Percentiles rank a stretch among this genome's conserved stretches.
These are phyloP conservation scores for Fragilariopsis cylindrus DNA, from an alignment of 108 stramenopile genomes.

Conservation along the genomic window DNA sequence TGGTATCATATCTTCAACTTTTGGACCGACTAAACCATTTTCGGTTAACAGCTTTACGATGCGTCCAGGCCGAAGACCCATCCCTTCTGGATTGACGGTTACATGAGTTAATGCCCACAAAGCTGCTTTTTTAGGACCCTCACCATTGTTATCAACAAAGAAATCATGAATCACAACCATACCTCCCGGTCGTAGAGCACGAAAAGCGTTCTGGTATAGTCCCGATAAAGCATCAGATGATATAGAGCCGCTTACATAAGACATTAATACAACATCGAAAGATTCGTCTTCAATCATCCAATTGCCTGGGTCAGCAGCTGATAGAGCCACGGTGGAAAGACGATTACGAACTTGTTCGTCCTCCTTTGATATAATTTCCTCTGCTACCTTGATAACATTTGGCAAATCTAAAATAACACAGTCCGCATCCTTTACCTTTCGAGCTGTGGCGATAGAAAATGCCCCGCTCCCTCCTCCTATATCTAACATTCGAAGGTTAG, in stretches of 20 bases:
- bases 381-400: constrained; percentile 19
- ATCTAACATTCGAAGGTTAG: constrained; percentile 19
- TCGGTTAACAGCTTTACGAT: constrained; percentile 11
- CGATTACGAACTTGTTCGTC: constrained; percentile 7
- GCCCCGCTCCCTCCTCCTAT: constrained; percentile 31
- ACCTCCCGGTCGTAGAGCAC: constrained; percentile 21
- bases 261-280: constrained; percentile 29
- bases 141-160: constrained; percentile 22
- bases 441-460: constrained; percentile 36
- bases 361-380: constrained; percentile 18
- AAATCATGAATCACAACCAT: constrained; percentile 30
- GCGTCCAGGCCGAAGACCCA: constrained; percentile 29
- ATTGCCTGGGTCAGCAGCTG: constrained; percentile 19
- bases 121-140: constrained; percentile 23
- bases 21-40: constrained; percentile 21
- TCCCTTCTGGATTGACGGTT: constrained; percentile 25
- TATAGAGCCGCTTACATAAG: constrained; percentile 26
- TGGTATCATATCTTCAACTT: constrained; percentile 21
- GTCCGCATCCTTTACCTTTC: constrained; percentile 7
- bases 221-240: constrained; percentile 3
- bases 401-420: constrained; percentile 35
- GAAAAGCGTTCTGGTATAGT: constrained; percentile 22
- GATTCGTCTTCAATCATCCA: constrained; percentile 32
- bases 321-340: constrained; percentile 22
- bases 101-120: constrained; percentile 34